Base-by-base conservation (phyloP, 768 basidiomycete species). In the Porphyrellus cyaneotinctus region DNA sequence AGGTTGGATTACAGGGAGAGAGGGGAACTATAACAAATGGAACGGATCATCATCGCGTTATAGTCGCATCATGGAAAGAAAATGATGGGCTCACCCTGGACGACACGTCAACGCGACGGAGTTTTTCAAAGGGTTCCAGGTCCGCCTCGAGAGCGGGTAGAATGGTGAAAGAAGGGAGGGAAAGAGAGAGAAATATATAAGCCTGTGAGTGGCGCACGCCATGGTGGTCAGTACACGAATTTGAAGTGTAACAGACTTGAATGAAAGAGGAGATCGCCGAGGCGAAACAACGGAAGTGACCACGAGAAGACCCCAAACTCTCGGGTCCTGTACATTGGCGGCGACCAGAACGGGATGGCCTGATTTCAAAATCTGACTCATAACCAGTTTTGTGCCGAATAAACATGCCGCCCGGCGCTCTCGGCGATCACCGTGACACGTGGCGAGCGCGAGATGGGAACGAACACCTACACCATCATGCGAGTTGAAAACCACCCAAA, bases 131-230 rank as follows among this genome's bases (percentile, higher is more conserved):
- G 10, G 84, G 83, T 60, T 84, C 79, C 35, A 87, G 74, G 60
- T 87, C 84, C 49, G 67, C 67, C 64, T 85, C 83, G 43, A 85
- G 78, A 31, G 83, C 85, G 39, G 83, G 74, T 14, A 77, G 68
- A 35, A 79, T 72, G 26, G 75, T 71, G 60, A 84, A 72, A 10
- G 69, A 61, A 8, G 73, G 66, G 46, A 75, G 69, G 36, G 79
- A 75, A 52, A 83, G 73, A 32, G 76, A 72, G 51, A 85, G 81
- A 42, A 79, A 78, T 51, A 74, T 70, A 47, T 72, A 71, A 31
- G 84, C 85, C 84, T 87, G 68, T 59, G 59, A 53, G 55, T 38
- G 24, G 26, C 23, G 37, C n/a, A n/a, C 23, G 41, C 47, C 43
- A 26, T 11, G 26, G n/a, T 24, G 2, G 36, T 67, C 39, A 71